Evolutionary conservation across 2,329 filamentous ascomycete species (phyloP).

Genomic region (Talaromyces pinophilus): DNA sequence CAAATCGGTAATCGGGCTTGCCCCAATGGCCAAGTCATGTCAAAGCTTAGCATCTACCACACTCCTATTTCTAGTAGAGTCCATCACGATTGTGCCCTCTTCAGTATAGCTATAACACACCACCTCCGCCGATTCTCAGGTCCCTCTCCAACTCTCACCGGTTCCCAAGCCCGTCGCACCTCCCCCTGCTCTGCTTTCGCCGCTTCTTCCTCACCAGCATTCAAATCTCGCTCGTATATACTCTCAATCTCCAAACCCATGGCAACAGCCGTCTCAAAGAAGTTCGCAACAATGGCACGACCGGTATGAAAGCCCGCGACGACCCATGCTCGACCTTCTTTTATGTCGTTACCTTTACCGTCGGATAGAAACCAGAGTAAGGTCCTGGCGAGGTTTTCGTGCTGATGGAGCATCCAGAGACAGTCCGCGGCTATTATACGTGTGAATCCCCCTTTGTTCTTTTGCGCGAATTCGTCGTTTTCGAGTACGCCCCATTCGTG

Average conservation of each 20-base stretch:
- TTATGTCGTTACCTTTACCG: constrained; percentile 27
- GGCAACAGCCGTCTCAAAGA: constrained; percentile 53
- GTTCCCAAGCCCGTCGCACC: constrained; percentile 48
- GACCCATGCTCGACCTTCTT: constrained; percentile 47
- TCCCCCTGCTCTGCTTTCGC: constrained; percentile 41
- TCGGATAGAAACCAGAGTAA: constrained; percentile 57
- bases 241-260: constrained; percentile 53
- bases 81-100: constrained; percentile 21
- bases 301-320: constrained; percentile 63
- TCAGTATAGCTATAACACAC: constrained; percentile 56
- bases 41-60: constrained; percentile 1
- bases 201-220: constrained; percentile 34
- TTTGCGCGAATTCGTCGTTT: constrained; percentile 41
- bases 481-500: constrained; percentile 57
- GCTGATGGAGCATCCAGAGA: constrained; percentile 61
- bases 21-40: not conserved
- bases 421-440: constrained; percentile 63
- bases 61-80: not conserved
- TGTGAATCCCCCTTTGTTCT: constrained; percentile 47
- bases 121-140: constrained; percentile 57
- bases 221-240: constrained; percentile 58
- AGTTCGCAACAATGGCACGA: constrained; percentile 55
- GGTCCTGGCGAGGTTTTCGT: constrained; percentile 56
- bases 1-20: not conserved
- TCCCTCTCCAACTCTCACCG: constrained; percentile 50